Evolutionary conservation across 352 stramenopile genomes (phyloP), one percentile per base, ranked within the genome.

Genomic region (Phytophthora constricta): DNA sequence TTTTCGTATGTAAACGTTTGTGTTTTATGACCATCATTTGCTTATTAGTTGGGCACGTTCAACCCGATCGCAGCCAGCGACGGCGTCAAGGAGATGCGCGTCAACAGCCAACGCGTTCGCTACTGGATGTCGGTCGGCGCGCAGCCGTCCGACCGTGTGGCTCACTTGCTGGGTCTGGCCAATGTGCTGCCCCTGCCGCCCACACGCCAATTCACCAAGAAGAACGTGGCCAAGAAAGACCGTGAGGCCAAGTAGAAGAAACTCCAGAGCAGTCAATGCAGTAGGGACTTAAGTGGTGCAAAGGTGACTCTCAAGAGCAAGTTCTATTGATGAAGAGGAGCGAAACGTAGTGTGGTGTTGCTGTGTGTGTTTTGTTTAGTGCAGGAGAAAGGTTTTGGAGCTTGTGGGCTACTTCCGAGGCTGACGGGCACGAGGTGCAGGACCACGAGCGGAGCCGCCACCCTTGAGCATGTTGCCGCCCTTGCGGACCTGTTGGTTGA

Each of bases 401-500:
- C n/a, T n/a, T n/a, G n/a, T n/a, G n/a, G n/a, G n/a, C 66, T 89
- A 74, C 70, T 84, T 87, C 58, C 74, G 82, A 48, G 69, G 65
- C 5, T 68, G 62, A 54, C 84, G 82, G n/a, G 77, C 78, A 47
- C 88, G 87, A 51, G 86, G 89, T 20, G 72, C 79, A 9, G 80
- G 82, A 61, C 86, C 65, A 28, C 66, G 70, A 28, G 70, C 60
- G 0, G 83, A 90, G 52, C 97, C 97, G 69, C 96, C 96, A 50
- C 96, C 97, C 70, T 96, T 98, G 63, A 99, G 82, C 65, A 99
- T 92, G 43, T 97, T 84, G 54, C 96, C 96, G 54, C 96, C 96
- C 72, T 98, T 94, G 65, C 94, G 89, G 26, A 98, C 97, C 84
- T 99, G 96, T 64, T 99, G 86, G 76, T 99, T 99, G 81, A 99